Percentiles rank a stretch among this genome's conserved stretches.
Conservation (phyloP, 2,329 filamentous ascomycete species). For the Colletotrichum tropicicola region DNA sequence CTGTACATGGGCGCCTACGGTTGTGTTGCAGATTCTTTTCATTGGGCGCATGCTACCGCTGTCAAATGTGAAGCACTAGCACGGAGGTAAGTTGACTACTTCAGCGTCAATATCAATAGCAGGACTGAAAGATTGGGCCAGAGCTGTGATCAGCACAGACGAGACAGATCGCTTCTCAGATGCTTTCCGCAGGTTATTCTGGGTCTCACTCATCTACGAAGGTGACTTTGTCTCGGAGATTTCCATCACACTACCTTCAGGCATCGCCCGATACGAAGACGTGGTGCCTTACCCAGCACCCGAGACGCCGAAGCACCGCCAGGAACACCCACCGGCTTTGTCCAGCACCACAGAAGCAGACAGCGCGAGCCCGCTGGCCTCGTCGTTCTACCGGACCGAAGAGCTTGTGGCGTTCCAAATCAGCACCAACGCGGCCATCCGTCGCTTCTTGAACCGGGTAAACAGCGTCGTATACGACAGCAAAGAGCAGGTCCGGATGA, state of each 20-base stretch:
- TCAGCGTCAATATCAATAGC: background rate
- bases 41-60: conserved; percentile 37
- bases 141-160: background rate
- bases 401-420: conserved; percentile 41
- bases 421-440: conserved; percentile 41
- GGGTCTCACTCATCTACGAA: conserved; percentile 41
- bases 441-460: conserved; percentile 39
- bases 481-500: conserved; percentile 35
- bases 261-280: conserved; percentile 40
- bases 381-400: conserved; percentile 23
- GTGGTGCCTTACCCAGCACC: conserved; percentile 35
- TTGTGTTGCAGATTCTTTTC: conserved; percentile 34
- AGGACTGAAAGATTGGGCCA: background rate
- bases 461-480: conserved; percentile 40
- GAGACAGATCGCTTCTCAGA: conserved; percentile 28
- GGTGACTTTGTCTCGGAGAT: conserved; percentile 42
- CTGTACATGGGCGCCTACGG: conserved; percentile 37
- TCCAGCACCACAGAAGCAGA: background rate
- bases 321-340: background rate
- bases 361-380: background rate
- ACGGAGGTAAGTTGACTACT: conserved; percentile 1
- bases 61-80: conserved; percentile 39
- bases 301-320: conserved; percentile 1
- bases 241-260: conserved; percentile 37
- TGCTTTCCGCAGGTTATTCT: conserved; percentile 37